Evolutionary conservation across 208 protist genomes (phyloP).

Genomic region (Leishmania gerbilli): DNA sequence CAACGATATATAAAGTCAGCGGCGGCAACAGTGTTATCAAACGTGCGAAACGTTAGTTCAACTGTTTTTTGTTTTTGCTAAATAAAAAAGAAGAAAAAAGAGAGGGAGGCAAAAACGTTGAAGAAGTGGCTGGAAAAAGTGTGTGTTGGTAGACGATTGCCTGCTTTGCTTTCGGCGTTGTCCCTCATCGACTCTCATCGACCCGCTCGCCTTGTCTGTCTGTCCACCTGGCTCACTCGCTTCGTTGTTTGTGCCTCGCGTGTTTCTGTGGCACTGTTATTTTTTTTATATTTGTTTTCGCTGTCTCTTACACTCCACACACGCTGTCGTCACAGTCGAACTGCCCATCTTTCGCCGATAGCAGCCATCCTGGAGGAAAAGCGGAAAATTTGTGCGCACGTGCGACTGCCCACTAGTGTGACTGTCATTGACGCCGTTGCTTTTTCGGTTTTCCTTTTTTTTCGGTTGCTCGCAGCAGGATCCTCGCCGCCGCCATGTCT

Average conservation of each 20-base stretch:
- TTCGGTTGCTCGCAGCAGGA: background rate
- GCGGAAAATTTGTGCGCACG: background rate
- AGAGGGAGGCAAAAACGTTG: background rate
- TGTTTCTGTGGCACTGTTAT: background rate
- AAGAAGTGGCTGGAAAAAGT: background rate
- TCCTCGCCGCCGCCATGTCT: conserved; percentile 9
- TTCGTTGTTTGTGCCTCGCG: background rate
- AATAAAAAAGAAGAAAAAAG: background rate
- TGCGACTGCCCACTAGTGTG: background rate
- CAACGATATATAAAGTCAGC: background rate
- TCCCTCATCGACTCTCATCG: background rate
- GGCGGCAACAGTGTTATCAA: background rate
- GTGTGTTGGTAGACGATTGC: background rate
- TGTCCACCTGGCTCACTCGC: background rate
- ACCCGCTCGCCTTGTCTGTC: background rate
- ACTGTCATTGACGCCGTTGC: background rate
- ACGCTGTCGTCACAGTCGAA: background rate
- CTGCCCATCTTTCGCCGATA: background rate
- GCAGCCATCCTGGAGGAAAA: background rate
- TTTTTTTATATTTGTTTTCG: background rate
- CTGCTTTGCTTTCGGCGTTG: background rate
- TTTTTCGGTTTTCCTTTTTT: background rate
- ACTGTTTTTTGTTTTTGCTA: background rate
- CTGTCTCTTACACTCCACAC: background rate
- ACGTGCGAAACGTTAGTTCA: background rate